Base-by-base conservation (phyloP, 2,329 filamentous ascomycete genomes). In the Neonectria coccinea region DNA sequence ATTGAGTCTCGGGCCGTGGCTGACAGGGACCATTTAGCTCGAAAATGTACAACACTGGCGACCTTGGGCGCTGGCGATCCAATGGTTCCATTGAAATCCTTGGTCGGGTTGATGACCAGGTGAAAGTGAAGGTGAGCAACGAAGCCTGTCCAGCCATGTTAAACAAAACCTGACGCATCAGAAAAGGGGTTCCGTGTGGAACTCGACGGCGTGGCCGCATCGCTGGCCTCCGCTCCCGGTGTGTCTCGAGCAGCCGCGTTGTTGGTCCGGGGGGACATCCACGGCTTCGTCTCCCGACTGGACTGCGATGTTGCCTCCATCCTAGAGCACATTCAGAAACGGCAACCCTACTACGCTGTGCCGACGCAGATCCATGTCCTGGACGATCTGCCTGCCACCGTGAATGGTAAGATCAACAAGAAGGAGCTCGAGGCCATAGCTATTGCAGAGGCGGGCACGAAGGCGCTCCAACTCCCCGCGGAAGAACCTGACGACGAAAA, bases 31-130 rank as follows among this genome's bases (percentile, higher is more conserved):
- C 55, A 45, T 27, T 16, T 47, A 84, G 81, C 3, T 78, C 77
- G 2, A 78, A 78, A 67, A 88, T 89, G 83, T 89, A 87, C 76
- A 86, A 87, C 69, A 89, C 87, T 2, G 87, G 87, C 7, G 87
- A 89, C 67, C 79, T 89, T 22, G 86, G 84, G 18, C 79, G 80
- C 12, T 89, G 86, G 86, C 79, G 80, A 41, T 72, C 78, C 2
- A 82, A 87, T 68, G 86, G 87, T 11, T 81, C 80, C 27, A 78
- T 89, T 41, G 81, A 86, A 47, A 86, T 84, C 22, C 81, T 87
- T 36, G 86, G 87, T 4, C 82, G 87, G 39, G 80, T 80, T n/a
- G 87, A 89, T 68, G 86, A 89, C 64, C 87, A 89, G 71, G 84
- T 89, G 64, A 89, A 89, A 75, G 82, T 89, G 71, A 87, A 88